phyloP scores from a whole-genome alignment of 2,329 filamentous ascomycete genomes.

The Beauveria sp. region DNA sequence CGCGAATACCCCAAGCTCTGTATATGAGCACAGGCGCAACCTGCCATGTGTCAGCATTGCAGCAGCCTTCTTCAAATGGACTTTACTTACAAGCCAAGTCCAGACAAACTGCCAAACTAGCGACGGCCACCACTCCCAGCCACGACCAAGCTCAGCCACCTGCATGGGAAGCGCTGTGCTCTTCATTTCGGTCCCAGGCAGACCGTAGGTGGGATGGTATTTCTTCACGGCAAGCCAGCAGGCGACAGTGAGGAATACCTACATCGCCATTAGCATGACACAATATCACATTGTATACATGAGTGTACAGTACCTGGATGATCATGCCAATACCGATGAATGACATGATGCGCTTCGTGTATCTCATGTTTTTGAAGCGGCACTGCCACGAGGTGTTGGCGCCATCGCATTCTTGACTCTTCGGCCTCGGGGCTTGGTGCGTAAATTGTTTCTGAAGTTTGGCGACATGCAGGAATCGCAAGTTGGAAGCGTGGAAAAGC shows the following conservation, averaged over 20 bases:
- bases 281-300: not conserved
- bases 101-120: slow-evolving; percentile 48
- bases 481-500: slow-evolving; percentile 50
- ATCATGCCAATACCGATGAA: slow-evolving; percentile 40
- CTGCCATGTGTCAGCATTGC: slow-evolving; percentile 13
- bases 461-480: slow-evolving; percentile 43
- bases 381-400: slow-evolving; percentile 25
- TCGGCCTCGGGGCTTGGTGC: slow-evolving; percentile 13
- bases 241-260: slow-evolving; percentile 45
- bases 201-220: slow-evolving; percentile 47
- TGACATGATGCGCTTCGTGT: slow-evolving; percentile 33
- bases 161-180: slow-evolving; percentile 30
- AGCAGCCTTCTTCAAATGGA: not conserved
- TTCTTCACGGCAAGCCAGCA: slow-evolving; percentile 51
- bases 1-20: slow-evolving; percentile 44
- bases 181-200: slow-evolving; percentile 28
- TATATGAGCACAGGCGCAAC: slow-evolving; percentile 45
- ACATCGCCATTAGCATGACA: not conserved
- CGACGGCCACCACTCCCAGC: slow-evolving; percentile 55
- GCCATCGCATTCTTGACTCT: slow-evolving; percentile 19
- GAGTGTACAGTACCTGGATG: slow-evolving; percentile 33
- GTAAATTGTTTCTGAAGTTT: slow-evolving; percentile 38
- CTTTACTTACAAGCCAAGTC: slow-evolving; percentile 37
- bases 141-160: slow-evolving; percentile 33
- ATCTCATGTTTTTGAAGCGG: slow-evolving; percentile 27